Base-by-base conservation (phyloP, 768 basidiomycete genomes). In the Cystoderma amianthinum region DNA sequence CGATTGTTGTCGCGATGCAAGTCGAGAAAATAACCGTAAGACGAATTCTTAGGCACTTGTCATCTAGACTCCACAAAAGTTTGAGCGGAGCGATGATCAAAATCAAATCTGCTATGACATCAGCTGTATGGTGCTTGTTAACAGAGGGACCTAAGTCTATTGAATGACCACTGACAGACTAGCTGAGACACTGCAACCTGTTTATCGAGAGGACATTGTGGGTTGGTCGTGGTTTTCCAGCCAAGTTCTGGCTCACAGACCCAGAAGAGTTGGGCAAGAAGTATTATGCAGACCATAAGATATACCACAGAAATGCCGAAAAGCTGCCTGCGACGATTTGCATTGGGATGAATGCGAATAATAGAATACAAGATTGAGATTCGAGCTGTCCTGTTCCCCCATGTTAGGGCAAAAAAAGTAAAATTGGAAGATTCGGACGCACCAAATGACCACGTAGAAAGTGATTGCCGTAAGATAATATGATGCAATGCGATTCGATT, bases 11-110 rank as follows among this genome's bases (percentile, higher is more conserved):
- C 13, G 45, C 15, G 19, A 45, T 42, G 23, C 41, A 48, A n/a
- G 42, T 47, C n/a, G 46, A 48, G 19, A 48, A 45, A 3, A 48
- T 48, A 16, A 45, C 20, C 10, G 32, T 28, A 11, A 48, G 44
- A 15, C 40, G 34, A 13, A 39, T 28, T 20, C 44, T 44, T 18
- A 30, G 25, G 23, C 28, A 36, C 17, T 34, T 38, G 15, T 48
- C 39, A 13, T 42, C 25, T 17, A 47, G 17, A 20, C 37, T 24
- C 17, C 34, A 17, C 12, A 47, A 37, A 4, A 47, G 39, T n/a
- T 38, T 42, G 16, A 44, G 32, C 9, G 39, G 47, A 0, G 35
- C 35, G 5, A 44, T 20, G 21, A 44, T 22, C 15, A 48, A 20
- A 17, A 41, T 33, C 16, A 41, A 12, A 32, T 48, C 39, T 3